phyloP scores from a whole-genome alignment of 306 rosid genomes.

The Dryas alaskensis region DNA sequence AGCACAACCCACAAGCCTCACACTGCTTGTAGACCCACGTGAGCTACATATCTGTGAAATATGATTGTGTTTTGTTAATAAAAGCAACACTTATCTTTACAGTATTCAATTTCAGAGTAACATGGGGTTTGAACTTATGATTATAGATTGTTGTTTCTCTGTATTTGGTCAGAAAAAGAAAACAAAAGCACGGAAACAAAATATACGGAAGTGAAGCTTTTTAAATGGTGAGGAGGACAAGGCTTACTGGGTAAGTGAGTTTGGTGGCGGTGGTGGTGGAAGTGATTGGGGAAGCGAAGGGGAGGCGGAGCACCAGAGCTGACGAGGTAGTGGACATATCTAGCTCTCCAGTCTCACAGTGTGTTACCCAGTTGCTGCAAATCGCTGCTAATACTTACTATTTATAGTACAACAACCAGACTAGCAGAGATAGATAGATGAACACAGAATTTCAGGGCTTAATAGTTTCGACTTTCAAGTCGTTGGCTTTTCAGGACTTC shows the following conservation, averaged over 20 bases:
- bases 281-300: slow-evolving; percentile 25
- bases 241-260: slow-evolving; percentile 28
- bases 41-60: slow-evolving; percentile 26
- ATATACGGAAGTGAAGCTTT: not conserved
- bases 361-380: not conserved
- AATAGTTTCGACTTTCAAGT: not conserved
- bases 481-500: not conserved
- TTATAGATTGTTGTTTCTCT: not conserved
- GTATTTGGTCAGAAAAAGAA: not conserved
- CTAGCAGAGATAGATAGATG: no score
- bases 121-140: not conserved
- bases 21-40: slow-evolving; percentile 26
- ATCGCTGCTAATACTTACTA: not conserved
- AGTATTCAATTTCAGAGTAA: not conserved
- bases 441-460: not conserved
- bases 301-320: slow-evolving; percentile 25
- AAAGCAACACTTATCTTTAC: not conserved
- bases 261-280: slow-evolving; percentile 9
- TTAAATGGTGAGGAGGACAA: not conserved
- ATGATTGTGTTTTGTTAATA: not conserved
- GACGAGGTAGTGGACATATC: slow-evolving; percentile 12
- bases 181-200: not conserved
- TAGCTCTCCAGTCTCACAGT: not conserved
- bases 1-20: slow-evolving; percentile 40
- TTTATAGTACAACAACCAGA: not conserved